Percentiles rank a stretch among this genome's conserved stretches.
Evolutionary conservation across 768 basidiomycete genomes (phyloP).

Genomic region (Tulasnella sp.): DNA sequence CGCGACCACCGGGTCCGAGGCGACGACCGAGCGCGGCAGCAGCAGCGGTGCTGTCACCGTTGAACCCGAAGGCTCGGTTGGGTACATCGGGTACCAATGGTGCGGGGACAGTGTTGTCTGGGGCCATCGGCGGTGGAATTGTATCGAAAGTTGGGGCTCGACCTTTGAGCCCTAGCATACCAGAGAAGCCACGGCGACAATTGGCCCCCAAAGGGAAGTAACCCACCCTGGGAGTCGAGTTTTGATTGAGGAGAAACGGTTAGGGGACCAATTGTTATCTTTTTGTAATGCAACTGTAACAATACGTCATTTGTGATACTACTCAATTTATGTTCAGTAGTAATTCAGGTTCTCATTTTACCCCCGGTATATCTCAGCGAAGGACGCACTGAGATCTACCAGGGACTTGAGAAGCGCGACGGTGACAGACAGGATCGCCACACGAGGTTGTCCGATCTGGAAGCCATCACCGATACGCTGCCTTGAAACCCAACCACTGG

Average conservation of each 20-base stretch:
- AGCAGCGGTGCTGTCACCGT: slow-evolving; percentile 41
- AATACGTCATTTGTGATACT: background rate
- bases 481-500: background rate
- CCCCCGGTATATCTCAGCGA: no score
- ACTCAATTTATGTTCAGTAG: background rate
- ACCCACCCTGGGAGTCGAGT: background rate
- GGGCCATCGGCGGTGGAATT: background rate
- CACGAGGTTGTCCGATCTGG: background rate
- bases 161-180: slow-evolving; percentile 1
- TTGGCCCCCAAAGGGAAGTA: background rate
- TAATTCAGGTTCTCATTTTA: no score
- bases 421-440: background rate
- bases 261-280: background rate
- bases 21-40: slow-evolving; percentile 21
- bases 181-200: slow-evolving; percentile 2
- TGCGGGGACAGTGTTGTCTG: background rate
- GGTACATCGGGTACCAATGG: background rate
- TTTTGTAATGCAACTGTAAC: background rate
- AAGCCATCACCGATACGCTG: background rate
- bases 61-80: slow-evolving; percentile 54
- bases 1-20: background rate
- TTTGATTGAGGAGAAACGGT: background rate
- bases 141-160: background rate
- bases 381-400: no score
- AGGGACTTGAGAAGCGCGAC: background rate